These are phyloP conservation scores for Schoenoplectus triqueter DNA, from an alignment of 202 grass and related monocot species.

Conservation along the genomic window DNA sequence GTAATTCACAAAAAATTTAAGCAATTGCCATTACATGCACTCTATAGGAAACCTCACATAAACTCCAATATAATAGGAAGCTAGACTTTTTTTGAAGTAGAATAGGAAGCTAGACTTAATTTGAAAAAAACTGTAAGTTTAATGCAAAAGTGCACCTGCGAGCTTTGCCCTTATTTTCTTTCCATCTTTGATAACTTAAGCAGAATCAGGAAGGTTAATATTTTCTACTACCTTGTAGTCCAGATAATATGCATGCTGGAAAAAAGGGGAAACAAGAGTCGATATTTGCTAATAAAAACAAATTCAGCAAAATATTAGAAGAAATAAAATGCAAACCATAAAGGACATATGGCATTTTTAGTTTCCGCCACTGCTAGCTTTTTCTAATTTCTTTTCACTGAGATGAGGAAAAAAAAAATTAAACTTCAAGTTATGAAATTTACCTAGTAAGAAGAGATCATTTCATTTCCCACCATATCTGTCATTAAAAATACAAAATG, in stretches of 20 bases:
- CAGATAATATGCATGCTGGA: slow-evolving; percentile 94
- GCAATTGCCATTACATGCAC: neutral
- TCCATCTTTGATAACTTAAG: slow-evolving; percentile 18
- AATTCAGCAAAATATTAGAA: slow-evolving; percentile 39
- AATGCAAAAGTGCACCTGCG: neutral
- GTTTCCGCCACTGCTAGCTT: slow-evolving; percentile 70
- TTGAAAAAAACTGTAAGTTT: slow-evolving; percentile 6
- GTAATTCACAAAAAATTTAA: neutral
- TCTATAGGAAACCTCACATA: no score
- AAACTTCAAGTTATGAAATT: neutral
- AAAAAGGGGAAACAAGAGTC: slow-evolving; percentile 36
- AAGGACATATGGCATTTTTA: slow-evolving; percentile 78
- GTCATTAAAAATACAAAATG: no score
- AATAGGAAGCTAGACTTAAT: neutral
- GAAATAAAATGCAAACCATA: slow-evolving; percentile 45
- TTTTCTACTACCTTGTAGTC: slow-evolving; percentile 74
- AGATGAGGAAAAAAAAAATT: slow-evolving; percentile 36
- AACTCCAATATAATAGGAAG: neutral
- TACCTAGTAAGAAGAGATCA: neutral
- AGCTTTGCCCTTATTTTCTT: slow-evolving; percentile 8
- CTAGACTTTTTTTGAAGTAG: no score
- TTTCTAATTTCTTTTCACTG: slow-evolving; percentile 72
- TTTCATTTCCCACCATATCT: neutral
- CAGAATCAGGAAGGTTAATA: neutral
- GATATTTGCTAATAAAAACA: slow-evolving; percentile 39